Percentiles rank a stretch among this genome's conserved stretches.
phyloP scores from a whole-genome alignment of 1,284 basidiomycete species.

The Rhodotorula glutinis region DNA sequence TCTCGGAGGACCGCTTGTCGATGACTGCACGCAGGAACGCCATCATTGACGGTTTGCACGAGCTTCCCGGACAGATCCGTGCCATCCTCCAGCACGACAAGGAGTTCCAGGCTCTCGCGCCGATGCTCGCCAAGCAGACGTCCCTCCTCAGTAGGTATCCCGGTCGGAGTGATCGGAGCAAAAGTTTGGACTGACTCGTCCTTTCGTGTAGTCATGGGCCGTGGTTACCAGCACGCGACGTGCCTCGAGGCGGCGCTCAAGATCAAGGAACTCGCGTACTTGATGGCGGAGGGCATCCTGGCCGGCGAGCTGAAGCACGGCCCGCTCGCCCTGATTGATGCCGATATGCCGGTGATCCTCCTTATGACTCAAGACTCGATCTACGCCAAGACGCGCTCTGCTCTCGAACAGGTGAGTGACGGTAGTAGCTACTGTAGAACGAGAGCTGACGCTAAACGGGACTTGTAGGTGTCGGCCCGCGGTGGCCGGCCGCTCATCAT shows the following conservation, averaged over 20 bases:
- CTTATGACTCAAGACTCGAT: slow-evolving; percentile 98
- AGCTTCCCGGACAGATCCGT: slow-evolving; percentile 85
- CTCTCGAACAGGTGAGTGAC: slow-evolving; percentile 49
- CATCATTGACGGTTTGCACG: slow-evolving; percentile 92
- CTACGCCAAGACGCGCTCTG: slow-evolving; percentile 88
- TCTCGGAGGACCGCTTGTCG: slow-evolving; percentile 94
- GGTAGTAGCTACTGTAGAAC: not conserved
- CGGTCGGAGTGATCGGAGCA: not conserved
- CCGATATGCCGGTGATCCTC: slow-evolving; percentile 68
- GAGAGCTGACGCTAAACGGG: not conserved
- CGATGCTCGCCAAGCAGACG: slow-evolving; percentile 52
- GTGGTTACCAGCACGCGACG: slow-evolving; percentile 96
- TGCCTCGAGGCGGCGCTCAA: slow-evolving; percentile 98
- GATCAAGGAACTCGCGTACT: slow-evolving; percentile 92
- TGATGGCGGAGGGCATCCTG: slow-evolving; percentile 67
- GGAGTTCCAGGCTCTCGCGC: slow-evolving; percentile 73
- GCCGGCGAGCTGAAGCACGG: slow-evolving; percentile 99
- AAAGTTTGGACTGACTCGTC: not conserved
- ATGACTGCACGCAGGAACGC: slow-evolving; percentile 83
- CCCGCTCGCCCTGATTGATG: slow-evolving; percentile 57
- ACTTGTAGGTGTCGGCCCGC: slow-evolving; percentile 1
- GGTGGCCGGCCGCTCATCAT: slow-evolving; percentile 74
- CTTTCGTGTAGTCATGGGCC: slow-evolving; percentile 72
- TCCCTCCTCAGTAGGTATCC: slow-evolving; percentile 62
- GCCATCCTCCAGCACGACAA: slow-evolving; percentile 78